Evolutionary conservation across 2,329 filamentous ascomycete species (phyloP), one percentile per base, ranked within the genome.

Genomic region (Rhexocercosporidium sp.): DNA sequence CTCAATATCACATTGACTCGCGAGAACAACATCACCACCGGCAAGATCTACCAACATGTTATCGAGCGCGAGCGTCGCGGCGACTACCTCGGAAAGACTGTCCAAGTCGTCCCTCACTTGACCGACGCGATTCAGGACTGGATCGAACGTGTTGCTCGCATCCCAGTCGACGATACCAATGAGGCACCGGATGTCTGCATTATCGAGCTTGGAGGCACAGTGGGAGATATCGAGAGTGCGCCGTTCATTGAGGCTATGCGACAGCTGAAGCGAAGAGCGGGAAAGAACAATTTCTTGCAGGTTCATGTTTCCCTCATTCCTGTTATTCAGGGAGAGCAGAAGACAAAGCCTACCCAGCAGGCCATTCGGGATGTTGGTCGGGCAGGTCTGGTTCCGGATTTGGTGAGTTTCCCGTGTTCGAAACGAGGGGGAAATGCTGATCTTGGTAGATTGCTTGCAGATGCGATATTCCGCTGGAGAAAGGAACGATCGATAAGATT

Each of bases 1-100:
- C 89, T 97, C 64, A 90, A 90, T 76, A 90, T 95, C 71, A 92
- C 90, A 64, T 85, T 98, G 69, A 93, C 89, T 9, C 85, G 90
- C 69, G 94, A 97, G 74, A 93, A 95, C 83, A 98, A 98, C 81
- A 97, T 99, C 80, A 99, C 96, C 3, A 97, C 95, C 6, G 96
- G 96, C 77, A 97, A 98, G 83, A 93, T 98, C 73, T 98, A 97
- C 81, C 86, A 93, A 76, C 88, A 92, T 75, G 94, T 97, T 63
- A 94, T 97, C 75, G 88, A 94, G 76, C 88, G 88, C 68, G 70
- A 69, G 65, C 70, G 70, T 64, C 61, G 64, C 39, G 70, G 70
- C 56, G 90, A 96, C 78, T 98, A 97, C 75, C 86, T 98, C 14
- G 95, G 95, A 72, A 90, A 91, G 79, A 94, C 94, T 20, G 91